phyloP scores from a whole-genome alignment of 305 asterid genomes.

The Rubia balearica region DNA sequence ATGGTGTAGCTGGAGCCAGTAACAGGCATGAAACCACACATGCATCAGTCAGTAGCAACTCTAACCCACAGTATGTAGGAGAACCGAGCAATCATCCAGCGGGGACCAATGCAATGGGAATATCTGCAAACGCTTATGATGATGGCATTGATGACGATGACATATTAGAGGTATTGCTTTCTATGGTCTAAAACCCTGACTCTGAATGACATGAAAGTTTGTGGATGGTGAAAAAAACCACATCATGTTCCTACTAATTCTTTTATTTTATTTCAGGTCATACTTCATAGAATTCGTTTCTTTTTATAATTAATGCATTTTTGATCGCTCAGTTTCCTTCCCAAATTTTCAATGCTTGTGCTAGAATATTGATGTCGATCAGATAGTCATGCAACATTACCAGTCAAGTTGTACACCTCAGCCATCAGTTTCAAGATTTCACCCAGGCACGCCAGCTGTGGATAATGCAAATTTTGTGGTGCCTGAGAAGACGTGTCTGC shows the following conservation, averaged over 20 bases:
- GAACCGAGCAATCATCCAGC: conserved; percentile 30
- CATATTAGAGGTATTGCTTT: conserved; percentile 59
- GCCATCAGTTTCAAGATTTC: conserved; percentile 62
- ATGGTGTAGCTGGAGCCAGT: conserved; percentile 38
- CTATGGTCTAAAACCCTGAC: neutral
- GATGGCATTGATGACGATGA: conserved; percentile 63
- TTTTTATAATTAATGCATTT: neutral
- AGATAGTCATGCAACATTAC: conserved; percentile 60
- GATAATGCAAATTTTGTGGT: conserved; percentile 24
- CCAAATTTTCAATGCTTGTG: conserved; percentile 4
- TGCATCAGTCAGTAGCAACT: conserved; percentile 24
- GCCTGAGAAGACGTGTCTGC: conserved; percentile 41
- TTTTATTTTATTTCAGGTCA: neutral
- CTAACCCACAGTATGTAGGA: conserved; percentile 25
- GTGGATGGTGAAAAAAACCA: neutral
- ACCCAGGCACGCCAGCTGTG: conserved; percentile 50
- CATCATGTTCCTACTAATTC: neutral
- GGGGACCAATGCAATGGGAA: conserved; percentile 29
- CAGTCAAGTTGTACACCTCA: conserved; percentile 73
- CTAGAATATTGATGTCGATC: conserved; percentile 84
- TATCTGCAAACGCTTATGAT: conserved; percentile 21
- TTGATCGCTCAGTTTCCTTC: neutral
- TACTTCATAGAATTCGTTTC: neutral
- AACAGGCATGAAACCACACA: conserved; percentile 29
- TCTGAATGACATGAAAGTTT: neutral